phyloP scores from a whole-genome alignment of 2,329 filamentous ascomycete genomes.

The Emericellopsis atlantica region DNA sequence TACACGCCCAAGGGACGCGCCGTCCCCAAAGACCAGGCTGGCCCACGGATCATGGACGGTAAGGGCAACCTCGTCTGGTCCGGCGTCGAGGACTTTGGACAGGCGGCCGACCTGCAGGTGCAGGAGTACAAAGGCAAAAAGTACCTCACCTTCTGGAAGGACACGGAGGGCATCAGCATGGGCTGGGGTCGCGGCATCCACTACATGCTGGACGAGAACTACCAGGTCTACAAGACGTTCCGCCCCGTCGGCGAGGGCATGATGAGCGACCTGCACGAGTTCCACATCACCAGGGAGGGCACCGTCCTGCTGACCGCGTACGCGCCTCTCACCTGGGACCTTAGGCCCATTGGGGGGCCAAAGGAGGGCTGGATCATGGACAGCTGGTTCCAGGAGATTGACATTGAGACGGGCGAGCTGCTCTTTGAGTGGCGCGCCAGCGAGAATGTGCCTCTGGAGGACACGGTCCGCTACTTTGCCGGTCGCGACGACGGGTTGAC shows the following conservation, averaged over 20 bases:
- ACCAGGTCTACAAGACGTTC: slow-evolving; percentile 13
- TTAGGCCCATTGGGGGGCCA: slow-evolving; percentile 10
- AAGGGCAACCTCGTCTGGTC: slow-evolving; percentile 29
- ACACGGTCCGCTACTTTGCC: slow-evolving; percentile 6
- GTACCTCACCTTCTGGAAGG: slow-evolving; percentile 22
- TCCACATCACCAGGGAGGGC: slow-evolving; percentile 22
- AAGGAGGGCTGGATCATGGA: slow-evolving; percentile 16
- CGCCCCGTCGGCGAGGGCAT: slow-evolving; percentile 8
- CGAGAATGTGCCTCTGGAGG: slow-evolving; percentile 12
- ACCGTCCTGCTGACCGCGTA: slow-evolving; percentile 27
- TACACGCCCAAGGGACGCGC: slow-evolving; percentile 23
- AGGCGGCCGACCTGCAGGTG: slow-evolving; percentile 11
- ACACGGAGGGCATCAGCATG: slow-evolving; percentile 2
- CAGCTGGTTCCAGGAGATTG: slow-evolving; percentile 29
- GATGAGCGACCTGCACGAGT: slow-evolving; percentile 20
- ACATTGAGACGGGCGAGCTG: slow-evolving; percentile 33
- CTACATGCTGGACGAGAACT: slow-evolving; percentile 14
- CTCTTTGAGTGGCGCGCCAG: slow-evolving; percentile 31
- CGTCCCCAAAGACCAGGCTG: slow-evolving; percentile 13
- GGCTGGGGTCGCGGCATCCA: background rate
- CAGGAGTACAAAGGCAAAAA: slow-evolving; percentile 15
- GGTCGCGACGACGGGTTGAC: slow-evolving; percentile 1
- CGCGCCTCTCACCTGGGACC: slow-evolving; percentile 12
- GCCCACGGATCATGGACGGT: slow-evolving; percentile 28
- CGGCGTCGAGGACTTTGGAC: slow-evolving; percentile 10